A percentile compares a stretch with the other conserved stretches of the same genome.
These are phyloP conservation scores for Isochrysis galbana DNA, from an alignment of 78 protist species.

Conservation along the genomic window DNA sequence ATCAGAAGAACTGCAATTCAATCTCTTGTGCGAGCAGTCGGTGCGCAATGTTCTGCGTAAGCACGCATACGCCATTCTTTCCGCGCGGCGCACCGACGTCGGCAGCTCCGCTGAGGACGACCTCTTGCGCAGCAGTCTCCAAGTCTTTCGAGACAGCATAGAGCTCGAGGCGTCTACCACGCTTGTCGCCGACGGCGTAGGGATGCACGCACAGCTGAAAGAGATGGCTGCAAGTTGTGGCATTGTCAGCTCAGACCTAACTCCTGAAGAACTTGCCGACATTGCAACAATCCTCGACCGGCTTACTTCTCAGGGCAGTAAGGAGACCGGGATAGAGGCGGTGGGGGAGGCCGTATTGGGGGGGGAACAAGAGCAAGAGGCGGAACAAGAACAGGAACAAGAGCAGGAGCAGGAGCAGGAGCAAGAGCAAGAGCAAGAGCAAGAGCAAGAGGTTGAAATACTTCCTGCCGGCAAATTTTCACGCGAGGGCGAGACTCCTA, in stretches of 20 bases:
- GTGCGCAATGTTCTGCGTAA: constrained; percentile 13
- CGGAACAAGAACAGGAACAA: constrained; percentile 26
- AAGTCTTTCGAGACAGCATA: neutral
- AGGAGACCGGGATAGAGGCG: neutral
- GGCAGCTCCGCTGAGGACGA: neutral
- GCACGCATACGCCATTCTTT: neutral
- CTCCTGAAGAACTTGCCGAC: neutral
- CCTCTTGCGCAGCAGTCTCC: neutral
- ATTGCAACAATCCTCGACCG: too few species aligned
- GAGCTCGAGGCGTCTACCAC: neutral
- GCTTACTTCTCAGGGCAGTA: too few species aligned
- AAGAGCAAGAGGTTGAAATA: constrained; percentile 1
- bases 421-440: neutral
- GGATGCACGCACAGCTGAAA: too few species aligned
- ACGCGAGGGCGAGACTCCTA: constrained; percentile 14
- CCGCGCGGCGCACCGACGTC: neutral
- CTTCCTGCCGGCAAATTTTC: neutral
- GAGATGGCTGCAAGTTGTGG: neutral
- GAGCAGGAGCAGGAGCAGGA: neutral
- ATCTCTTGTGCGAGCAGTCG: constrained; percentile 25
- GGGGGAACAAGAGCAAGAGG: neutral
- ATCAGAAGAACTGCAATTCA: constrained; percentile 53
- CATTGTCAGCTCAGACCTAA: neutral
- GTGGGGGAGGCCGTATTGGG: neutral
- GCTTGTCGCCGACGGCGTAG: neutral